Evolutionary conservation across 2,329 filamentous ascomycete species (phyloP).

Genomic region (Cladosporium velox): DNA sequence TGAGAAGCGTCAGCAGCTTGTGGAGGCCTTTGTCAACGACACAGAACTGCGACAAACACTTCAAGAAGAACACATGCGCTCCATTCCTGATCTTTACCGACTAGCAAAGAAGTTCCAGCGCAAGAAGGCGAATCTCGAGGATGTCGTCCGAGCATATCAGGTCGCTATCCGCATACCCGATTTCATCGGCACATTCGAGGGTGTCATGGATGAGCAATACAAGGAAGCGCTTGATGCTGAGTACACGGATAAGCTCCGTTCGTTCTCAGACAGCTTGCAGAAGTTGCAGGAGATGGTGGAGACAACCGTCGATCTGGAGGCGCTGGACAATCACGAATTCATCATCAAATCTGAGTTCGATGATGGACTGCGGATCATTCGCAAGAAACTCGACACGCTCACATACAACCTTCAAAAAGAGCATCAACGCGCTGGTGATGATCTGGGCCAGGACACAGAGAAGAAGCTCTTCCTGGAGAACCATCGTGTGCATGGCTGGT

Average conservation of each 20-base stretch:
- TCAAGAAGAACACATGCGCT: conserved; percentile 92
- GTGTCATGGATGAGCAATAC: conserved; percentile 93
- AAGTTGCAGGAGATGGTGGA: conserved; percentile 98
- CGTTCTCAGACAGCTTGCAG: conserved; percentile 74
- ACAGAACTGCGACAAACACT: conserved; percentile 92
- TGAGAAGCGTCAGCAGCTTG: conserved; percentile 85
- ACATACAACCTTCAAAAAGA: conserved; percentile 81
- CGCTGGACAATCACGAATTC: conserved; percentile 94
- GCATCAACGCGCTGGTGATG: conserved; percentile 72
- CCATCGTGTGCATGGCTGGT: conserved; percentile 94
- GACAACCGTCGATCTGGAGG: conserved; percentile 93
- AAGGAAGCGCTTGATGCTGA: conserved; percentile 81
- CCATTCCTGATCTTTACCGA: conserved; percentile 91
- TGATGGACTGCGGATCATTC: conserved; percentile 81
- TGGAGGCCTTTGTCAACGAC: conserved; percentile 91
- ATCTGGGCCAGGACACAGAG: conserved; percentile 88
- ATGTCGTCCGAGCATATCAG: conserved; percentile 94
- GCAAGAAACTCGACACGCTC: conserved; percentile 84
- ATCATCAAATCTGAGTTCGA: conserved; percentile 99
- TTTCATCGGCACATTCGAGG: conserved; percentile 85
- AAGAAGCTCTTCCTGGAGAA: conserved; percentile 99
- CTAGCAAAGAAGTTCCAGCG: conserved; percentile 94
- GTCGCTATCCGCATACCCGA: conserved; percentile 88
- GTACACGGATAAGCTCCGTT: conserved; percentile 78
- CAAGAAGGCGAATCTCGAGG: conserved; percentile 86